These are phyloP conservation scores for Citrus medica DNA, from an alignment of 345 rosid species.

Conservation along the genomic window DNA sequence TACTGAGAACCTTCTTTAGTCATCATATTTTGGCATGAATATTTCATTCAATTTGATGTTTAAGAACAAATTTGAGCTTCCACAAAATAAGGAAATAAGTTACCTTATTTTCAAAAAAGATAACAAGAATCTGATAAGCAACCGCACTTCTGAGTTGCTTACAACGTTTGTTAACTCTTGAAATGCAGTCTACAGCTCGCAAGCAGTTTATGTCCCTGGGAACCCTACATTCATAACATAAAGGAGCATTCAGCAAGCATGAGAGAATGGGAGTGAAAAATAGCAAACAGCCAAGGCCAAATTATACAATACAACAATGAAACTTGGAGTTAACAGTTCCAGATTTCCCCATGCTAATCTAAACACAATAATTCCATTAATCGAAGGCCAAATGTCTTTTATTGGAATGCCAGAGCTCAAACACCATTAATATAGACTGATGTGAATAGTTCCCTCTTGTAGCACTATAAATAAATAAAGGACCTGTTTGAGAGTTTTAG, in stretches of 20 bases:
- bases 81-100: neutral
- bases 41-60: neutral
- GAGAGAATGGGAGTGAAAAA: neutral
- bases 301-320: neutral
- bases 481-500: neutral
- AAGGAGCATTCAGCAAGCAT: constrained; percentile 15
- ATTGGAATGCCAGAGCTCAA: neutral
- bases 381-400: neutral
- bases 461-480: neutral
- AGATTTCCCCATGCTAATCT: neutral
- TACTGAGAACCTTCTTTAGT: neutral
- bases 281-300: neutral
- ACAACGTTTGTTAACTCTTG: constrained; percentile 49
- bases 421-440: neutral
- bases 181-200: constrained; percentile 65
- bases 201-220: constrained; percentile 78
- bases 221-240: constrained; percentile 44
- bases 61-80: neutral
- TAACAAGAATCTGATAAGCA: constrained; percentile 54
- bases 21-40: neutral
- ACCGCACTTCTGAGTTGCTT: constrained; percentile 60
- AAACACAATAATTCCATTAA: neutral
- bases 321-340: neutral
- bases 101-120: constrained; percentile 64
- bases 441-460: neutral